A percentile compares a stretch with the other conserved stretches of the same genome.
These are phyloP conservation scores for Fusarium ramigenum DNA, from an alignment of 2,329 filamentous ascomycete species.

Conservation along the genomic window DNA sequence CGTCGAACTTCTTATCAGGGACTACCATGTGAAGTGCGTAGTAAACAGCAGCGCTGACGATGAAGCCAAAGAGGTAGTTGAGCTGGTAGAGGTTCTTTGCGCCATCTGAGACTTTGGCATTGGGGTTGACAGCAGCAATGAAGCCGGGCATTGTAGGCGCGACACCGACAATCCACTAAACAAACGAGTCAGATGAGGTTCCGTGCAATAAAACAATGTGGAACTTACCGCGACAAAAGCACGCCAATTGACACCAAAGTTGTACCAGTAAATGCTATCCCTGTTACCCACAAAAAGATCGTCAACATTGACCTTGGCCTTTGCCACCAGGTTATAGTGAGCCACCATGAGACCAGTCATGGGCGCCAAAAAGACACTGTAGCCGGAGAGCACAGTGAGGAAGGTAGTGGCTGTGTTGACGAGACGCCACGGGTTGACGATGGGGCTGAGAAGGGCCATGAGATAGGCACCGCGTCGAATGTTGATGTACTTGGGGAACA, in stretches of 20 bases:
- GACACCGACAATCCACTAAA: constrained; percentile 52
- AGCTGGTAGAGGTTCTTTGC: constrained; percentile 52
- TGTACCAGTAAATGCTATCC: constrained; percentile 53
- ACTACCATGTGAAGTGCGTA: constrained; percentile 45
- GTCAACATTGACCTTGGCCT: constrained; percentile 49
- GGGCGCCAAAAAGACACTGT: constrained; percentile 51
- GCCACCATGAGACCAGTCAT: constrained; percentile 54
- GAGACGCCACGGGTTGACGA: constrained; percentile 52
- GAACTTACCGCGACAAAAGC: constrained; percentile 51
- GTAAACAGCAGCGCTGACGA: constrained; percentile 47
- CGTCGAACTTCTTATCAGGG: constrained; percentile 41
- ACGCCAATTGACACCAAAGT: constrained; percentile 52
- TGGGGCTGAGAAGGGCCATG: constrained; percentile 48
- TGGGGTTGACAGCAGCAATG: constrained; percentile 50
- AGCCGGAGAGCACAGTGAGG: constrained; percentile 49
- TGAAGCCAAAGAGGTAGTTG: constrained; percentile 52
- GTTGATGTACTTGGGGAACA: constrained; percentile 51
- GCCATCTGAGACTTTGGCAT: constrained; percentile 47
- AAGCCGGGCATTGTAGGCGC: constrained; percentile 55
- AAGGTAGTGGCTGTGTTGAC: constrained; percentile 51
- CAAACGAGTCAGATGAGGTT: neutral
- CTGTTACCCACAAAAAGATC: constrained; percentile 47
- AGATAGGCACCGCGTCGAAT: constrained; percentile 52
- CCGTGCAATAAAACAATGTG: too few relatives aligned
- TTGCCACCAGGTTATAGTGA: constrained; percentile 48